Evolutionary conservation across 306 rosid species (phyloP).

Genomic region (Trifolium pratense): DNA sequence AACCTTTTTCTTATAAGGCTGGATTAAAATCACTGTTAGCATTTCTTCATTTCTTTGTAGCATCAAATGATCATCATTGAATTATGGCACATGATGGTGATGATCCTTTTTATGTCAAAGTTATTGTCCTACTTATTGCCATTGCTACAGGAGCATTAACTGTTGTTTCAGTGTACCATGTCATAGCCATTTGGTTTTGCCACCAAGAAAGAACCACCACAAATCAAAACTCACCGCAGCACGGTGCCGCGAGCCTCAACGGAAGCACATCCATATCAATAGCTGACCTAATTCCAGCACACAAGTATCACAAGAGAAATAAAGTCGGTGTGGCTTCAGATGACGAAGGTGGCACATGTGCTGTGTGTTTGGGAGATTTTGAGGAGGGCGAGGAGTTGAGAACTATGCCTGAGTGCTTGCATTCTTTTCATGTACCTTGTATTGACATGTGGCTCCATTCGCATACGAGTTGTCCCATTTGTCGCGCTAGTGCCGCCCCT

Average conservation of each 20-base stretch:
- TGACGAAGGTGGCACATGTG: slow-evolving; percentile 52
- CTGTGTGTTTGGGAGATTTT: slow-evolving; percentile 65
- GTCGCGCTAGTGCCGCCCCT: slow-evolving; percentile 53
- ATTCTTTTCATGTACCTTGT: slow-evolving; percentile 66
- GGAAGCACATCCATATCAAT: background rate
- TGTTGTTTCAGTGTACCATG: slow-evolving; percentile 55
- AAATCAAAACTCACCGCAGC: background rate
- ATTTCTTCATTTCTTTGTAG: background rate
- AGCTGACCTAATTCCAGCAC: slow-evolving; percentile 54
- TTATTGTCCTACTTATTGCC: slow-evolving; percentile 45
- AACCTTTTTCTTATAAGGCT: no score
- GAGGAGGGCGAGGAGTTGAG: slow-evolving; percentile 70
- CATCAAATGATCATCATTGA: background rate
- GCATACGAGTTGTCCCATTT: slow-evolving; percentile 64
- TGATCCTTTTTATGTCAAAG: background rate
- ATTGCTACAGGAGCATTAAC: slow-evolving; percentile 57
- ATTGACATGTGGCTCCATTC: slow-evolving; percentile 73
- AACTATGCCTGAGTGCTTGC: slow-evolving; percentile 65
- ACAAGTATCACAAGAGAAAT: slow-evolving; percentile 47
- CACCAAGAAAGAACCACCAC: slow-evolving; percentile 16
- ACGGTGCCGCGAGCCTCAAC: background rate
- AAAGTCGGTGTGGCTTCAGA: slow-evolving; percentile 2
- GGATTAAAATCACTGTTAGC: background rate
- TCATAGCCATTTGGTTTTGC: slow-evolving; percentile 47
- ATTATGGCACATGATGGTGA: slow-evolving; percentile 33